Base-by-base conservation (phyloP, 2,329 filamentous ascomycete genomes). In the Neocucurbitaria cava region DNA sequence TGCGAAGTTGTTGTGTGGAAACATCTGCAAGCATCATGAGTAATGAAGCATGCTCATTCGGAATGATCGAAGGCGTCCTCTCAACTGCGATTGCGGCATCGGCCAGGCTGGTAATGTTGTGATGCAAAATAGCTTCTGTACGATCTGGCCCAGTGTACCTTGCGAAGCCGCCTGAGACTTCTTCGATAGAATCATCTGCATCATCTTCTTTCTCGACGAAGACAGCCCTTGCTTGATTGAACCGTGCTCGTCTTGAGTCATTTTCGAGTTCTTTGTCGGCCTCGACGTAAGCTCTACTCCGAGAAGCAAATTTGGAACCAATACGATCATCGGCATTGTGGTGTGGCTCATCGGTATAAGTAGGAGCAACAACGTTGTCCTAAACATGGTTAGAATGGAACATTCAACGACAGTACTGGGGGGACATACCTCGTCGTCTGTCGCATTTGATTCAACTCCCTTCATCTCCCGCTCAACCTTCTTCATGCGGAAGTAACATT, bases 41-140 rank as follows among this genome's bases (percentile, higher is more conserved):
- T 21, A 76, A 74, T 24, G 70, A 56, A 5, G 78, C 78, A 46
- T 78, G 67, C 23, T 77, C 76, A 55, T 80, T 80, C 1, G 73
- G 70, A 52, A 79, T 70, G 20, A 72, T 49, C 20, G 57, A 54
- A 21, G 66, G 61, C 64, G 71, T 58, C 53, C 69, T 56, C 63
- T 78, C 68, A 59, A 79, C 52, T 52, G 72, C 49, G 52, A 69
- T 20, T 58, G 74, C 57, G 26, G 77, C 74, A 45, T 74, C 65
- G 17, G 63, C 62, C 23, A 77, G 66, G 45, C 57, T 70, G 18
- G 65, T 58, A 38, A 78, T 68, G 43, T 78, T 76, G 49, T 69
- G 69, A 44, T 72, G 70, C 41, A 73, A 74, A 18, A 71, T 59
- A 9, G 78, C 77, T 40, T 76, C 70, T n/a, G 76, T 70, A 30